Evolutionary conservation across 1,284 basidiomycete genomes (phyloP).

Genomic region (Fomitopsis betulina): DNA sequence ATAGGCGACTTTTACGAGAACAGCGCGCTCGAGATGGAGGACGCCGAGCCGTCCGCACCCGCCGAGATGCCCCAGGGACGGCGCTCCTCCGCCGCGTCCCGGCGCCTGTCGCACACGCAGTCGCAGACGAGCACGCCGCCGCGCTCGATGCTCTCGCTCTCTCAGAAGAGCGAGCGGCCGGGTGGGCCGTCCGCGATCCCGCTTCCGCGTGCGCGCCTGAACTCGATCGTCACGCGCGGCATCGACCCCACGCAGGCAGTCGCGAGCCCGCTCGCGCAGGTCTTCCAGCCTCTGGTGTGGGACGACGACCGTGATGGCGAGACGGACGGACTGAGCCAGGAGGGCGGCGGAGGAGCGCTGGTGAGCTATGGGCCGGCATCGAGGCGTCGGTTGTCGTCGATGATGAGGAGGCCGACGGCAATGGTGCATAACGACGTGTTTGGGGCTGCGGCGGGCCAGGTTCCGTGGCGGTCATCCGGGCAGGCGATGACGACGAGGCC

Average conservation of each 20-base stretch:
- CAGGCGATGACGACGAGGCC: slow-evolving; percentile 8
- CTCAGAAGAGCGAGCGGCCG: slow-evolving; percentile 14
- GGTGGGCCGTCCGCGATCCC: slow-evolving; percentile 12
- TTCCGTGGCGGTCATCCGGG: slow-evolving; percentile 12
- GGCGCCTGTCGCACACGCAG: slow-evolving; percentile 12
- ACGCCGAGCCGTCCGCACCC: slow-evolving; percentile 27
- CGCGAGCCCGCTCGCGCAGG: slow-evolving; percentile 65
- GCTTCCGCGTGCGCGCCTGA: slow-evolving; percentile 38
- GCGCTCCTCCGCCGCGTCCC: slow-evolving; percentile 22
- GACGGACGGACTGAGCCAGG: slow-evolving; percentile 27
- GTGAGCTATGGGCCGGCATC: slow-evolving; percentile 60
- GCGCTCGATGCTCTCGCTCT: slow-evolving; percentile 4
- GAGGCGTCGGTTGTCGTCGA: slow-evolving; percentile 51
- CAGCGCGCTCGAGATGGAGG: slow-evolving; percentile 49
- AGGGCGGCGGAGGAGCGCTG: slow-evolving; percentile 9
- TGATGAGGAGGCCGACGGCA: slow-evolving; percentile 18
- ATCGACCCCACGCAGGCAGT: slow-evolving; percentile 38
- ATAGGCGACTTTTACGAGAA: slow-evolving; percentile 47
- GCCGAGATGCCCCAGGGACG: slow-evolving; percentile 24
- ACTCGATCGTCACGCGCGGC: slow-evolving; percentile 41
- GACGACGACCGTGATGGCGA: slow-evolving; percentile 36
- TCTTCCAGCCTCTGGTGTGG: slow-evolving; percentile 62
- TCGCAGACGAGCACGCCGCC: slow-evolving; percentile 14
- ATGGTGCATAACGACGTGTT: slow-evolving; percentile 11
- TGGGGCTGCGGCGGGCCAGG: slow-evolving; percentile 3